These are phyloP conservation scores for Fusarium brevicatenulatum DNA, from an alignment of 2,329 filamentous ascomycete genomes.

Conservation along the genomic window DNA sequence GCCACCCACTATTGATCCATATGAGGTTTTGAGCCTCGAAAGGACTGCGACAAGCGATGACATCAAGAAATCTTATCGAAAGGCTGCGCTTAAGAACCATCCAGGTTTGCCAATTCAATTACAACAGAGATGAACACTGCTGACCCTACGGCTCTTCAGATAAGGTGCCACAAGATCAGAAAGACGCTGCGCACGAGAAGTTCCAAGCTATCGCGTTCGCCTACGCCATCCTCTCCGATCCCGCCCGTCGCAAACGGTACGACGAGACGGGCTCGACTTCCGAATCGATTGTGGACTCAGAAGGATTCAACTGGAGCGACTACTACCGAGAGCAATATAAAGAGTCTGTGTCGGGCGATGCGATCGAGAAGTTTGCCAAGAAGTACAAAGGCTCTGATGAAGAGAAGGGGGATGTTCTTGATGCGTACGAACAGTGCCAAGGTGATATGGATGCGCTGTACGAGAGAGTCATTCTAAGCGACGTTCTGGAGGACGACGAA, in stretches of 20 bases:
- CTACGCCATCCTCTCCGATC: slow-evolving; percentile 90
- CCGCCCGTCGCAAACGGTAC: slow-evolving; percentile 82
- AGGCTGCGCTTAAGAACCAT: slow-evolving; percentile 87
- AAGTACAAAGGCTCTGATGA: slow-evolving; percentile 89
- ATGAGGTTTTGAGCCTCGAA: slow-evolving; percentile 79
- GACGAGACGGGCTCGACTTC: slow-evolving; percentile 90
- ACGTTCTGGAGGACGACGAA: slow-evolving; percentile 84
- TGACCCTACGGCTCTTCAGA: slow-evolving; percentile 60
- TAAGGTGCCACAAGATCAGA: slow-evolving; percentile 76
- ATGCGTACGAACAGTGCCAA: slow-evolving; percentile 76
- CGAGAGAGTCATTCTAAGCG: slow-evolving; percentile 85
- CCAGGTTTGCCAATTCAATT: slow-evolving; percentile 66
- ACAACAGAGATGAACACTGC: background rate
- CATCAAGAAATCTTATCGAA: slow-evolving; percentile 91
- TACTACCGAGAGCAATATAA: slow-evolving; percentile 89
- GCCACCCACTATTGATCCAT: slow-evolving; percentile 77
- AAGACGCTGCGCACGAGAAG: slow-evolving; percentile 76
- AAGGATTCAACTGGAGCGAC: slow-evolving; percentile 88
- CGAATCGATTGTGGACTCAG: slow-evolving; percentile 79
- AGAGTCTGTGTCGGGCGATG: slow-evolving; percentile 77
- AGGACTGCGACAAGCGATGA: slow-evolving; percentile 78
- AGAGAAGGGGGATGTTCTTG: slow-evolving; percentile 80
- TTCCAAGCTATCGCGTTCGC: slow-evolving; percentile 95
- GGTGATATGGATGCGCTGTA: slow-evolving; percentile 84
- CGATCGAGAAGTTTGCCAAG: slow-evolving; percentile 78